Percentiles rank a stretch among this genome's conserved stretches.
Evolutionary conservation across 2,329 filamentous ascomycete species (phyloP).

Genomic region (Lachnellula cervina): DNA sequence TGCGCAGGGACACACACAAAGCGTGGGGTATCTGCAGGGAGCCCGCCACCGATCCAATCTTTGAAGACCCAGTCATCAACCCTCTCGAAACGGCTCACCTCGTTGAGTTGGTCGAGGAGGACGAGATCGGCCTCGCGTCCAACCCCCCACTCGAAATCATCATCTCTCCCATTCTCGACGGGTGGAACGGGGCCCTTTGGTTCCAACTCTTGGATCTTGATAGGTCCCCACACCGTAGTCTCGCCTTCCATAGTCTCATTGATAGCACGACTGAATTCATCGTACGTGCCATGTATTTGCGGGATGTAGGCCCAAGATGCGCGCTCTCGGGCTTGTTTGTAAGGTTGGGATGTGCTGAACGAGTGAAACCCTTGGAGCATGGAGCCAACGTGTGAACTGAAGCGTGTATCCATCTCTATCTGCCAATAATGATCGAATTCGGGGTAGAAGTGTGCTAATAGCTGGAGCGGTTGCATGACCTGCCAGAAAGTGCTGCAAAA

Average conservation of each 20-base stretch:
- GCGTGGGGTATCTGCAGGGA: no score
- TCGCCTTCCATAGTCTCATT: conserved; percentile 42
- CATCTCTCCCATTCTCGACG: conserved; percentile 50
- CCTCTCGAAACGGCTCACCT: no score
- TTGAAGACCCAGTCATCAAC: no score
- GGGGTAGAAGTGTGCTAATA: conserved; percentile 69
- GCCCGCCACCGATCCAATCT: no score
- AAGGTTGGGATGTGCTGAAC: conserved; percentile 63
- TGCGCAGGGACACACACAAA: no score
- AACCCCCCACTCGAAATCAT: conserved; percentile 71
- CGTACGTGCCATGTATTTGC: conserved; percentile 60
- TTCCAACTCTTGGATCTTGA: conserved; percentile 52
- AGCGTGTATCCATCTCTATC: conserved; percentile 79
- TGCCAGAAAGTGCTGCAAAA: no score
- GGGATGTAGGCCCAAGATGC: conserved; percentile 71
- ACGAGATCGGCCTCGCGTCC: conserved; percentile 69
- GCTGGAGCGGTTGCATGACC: conserved; percentile 56
- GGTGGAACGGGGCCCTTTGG: conserved; percentile 63
- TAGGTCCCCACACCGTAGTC: conserved; percentile 56
- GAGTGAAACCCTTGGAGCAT: conserved; percentile 61
- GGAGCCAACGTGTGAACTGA: conserved; percentile 78
- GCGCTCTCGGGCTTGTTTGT: conserved; percentile 69
- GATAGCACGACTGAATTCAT: conserved; percentile 59
- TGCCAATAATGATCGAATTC: conserved; percentile 59
- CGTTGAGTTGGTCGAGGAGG: conserved; percentile 32